Evolutionary conservation across 1,284 basidiomycete species (phyloP).

Genomic region (Laetiporus sulphureus): DNA sequence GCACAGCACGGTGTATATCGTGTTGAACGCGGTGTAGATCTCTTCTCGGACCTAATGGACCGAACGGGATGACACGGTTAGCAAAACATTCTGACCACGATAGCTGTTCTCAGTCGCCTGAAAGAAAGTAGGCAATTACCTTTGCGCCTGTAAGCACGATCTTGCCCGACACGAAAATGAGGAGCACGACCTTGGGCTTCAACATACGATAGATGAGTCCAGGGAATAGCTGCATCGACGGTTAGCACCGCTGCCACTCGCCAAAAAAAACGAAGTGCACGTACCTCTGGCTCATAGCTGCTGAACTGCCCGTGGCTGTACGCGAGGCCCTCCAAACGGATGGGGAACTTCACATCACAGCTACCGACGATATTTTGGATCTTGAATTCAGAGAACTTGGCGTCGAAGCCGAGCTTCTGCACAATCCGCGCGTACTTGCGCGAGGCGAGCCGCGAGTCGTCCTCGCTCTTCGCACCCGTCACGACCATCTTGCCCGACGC

Average conservation of each 20-base stretch:
- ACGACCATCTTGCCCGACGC: constrained; percentile 99
- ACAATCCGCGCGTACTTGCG: constrained; percentile 99
- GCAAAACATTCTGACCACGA: neutral
- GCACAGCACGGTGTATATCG: constrained; percentile 93
- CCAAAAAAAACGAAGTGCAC: constrained; percentile 20
- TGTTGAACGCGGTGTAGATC: constrained; percentile 99
- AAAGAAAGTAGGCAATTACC: constrained; percentile 45
- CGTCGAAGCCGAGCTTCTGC: constrained; percentile 98
- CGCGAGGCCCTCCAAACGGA: constrained; percentile 94
- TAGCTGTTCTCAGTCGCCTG: constrained; percentile 10
- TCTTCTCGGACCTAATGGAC: constrained; percentile 85
- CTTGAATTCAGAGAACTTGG: constrained; percentile 99
- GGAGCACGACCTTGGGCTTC: constrained; percentile 97
- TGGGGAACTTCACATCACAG: constrained; percentile 99
- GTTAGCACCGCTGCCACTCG: constrained; percentile 2
- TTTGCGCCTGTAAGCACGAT: constrained; percentile 99
- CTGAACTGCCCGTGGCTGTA: constrained; percentile 99
- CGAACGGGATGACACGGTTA: constrained; percentile 17
- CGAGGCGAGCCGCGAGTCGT: constrained; percentile 94
- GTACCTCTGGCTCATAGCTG: constrained; percentile 94
- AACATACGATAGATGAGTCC: constrained; percentile 99
- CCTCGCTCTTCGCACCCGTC: constrained; percentile 98
- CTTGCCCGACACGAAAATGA: constrained; percentile 99
- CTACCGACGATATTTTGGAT: constrained; percentile 99
- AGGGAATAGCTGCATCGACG: constrained; percentile 79